Evolutionary conservation across 257 asterid species (phyloP), one percentile per base, ranked within the genome.

Genomic region (Marsdenia floribunda): DNA sequence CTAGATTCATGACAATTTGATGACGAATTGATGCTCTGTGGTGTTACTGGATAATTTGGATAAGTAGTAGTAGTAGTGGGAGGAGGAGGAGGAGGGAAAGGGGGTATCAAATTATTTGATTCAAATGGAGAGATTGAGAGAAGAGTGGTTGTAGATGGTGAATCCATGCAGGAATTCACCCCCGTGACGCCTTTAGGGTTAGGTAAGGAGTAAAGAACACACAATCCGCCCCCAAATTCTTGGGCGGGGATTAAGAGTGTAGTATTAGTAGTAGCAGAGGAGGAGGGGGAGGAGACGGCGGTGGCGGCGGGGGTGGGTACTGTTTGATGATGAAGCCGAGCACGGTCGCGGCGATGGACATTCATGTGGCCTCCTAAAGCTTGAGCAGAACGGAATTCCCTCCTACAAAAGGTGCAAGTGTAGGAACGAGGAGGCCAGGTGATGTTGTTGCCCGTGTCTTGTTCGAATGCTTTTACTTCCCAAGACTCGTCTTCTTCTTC

Each of bases 361-460:
- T 90, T 90, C 96, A 90, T 90, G 79, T 90, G 96, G 19, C 96
- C 96, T 33, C 96, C 93, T 38, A 90, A 83, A 75, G 96, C 96
- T 80, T 90, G 93, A 47, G 96, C 93, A 5, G 96, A 90, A 53
- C 89, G 86, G 83, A 90, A 90, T 78, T 90, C 91, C 58, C 90
- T 77, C 63, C 90, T 73, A 76, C 96, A 90, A 46, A 86, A 90
- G 8, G 87, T 79, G 75, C 93, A 90, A 21, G 83, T 84, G 76
- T 90, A 90, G 24, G 88, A 88, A 61, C 91, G 86, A 0, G 96
- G 96, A 0, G 96, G 96, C 96, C 96, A 90, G 10, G 93, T 90
- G 29, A 84, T 73, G 75, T 85, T 73, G 75, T 85, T 85, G 64
- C 88, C 80, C 3, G 87, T 88, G 80, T 88, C 96, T 68, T 88